Percentiles rank a stretch among this genome's conserved stretches.
Evolutionary conservation across 176 grass and related monocot genomes (phyloP).

Genomic region (Pharus latifolius): DNA sequence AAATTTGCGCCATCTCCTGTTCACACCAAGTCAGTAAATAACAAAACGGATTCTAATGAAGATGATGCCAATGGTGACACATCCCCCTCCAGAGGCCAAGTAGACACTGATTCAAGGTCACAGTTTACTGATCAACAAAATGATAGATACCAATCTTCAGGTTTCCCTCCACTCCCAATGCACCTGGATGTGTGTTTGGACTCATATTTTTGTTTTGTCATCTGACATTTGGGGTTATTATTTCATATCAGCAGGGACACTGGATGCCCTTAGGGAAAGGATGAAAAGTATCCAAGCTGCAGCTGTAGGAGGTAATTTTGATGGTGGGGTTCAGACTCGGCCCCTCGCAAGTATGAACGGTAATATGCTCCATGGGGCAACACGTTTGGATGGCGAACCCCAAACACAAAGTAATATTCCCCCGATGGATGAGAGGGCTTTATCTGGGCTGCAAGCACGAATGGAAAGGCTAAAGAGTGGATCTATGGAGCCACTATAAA

Average conservation of each 20-base stretch:
- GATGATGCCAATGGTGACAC: conserved; percentile 32
- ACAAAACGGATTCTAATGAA: conserved; percentile 36
- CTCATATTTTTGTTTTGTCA: neutral
- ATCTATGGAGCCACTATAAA: conserved; percentile 74
- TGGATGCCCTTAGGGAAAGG: conserved; percentile 88
- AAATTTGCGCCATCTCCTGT: conserved; percentile 94
- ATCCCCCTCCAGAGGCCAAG: conserved; percentile 38
- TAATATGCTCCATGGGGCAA: conserved; percentile 20
- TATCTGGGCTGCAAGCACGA: conserved; percentile 86
- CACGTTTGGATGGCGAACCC: conserved; percentile 37
- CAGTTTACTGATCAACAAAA: conserved; percentile 34
- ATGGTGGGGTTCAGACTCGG: conserved; percentile 37
- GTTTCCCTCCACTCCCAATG: conserved; percentile 13
- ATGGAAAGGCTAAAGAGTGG: conserved; percentile 98
- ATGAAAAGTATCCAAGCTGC: conserved; percentile 99
- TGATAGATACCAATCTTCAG: conserved; percentile 59
- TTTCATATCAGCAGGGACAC: conserved; percentile 25
- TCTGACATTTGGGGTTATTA: neutral
- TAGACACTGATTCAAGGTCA: conserved; percentile 33
- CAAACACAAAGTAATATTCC: conserved; percentile 55
- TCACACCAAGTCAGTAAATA: conserved; percentile 58
- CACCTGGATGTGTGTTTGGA: neutral
- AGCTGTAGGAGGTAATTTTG: conserved; percentile 58
- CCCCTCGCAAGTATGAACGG: conserved; percentile 45
- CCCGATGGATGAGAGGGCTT: conserved; percentile 89